Percentiles rank a stretch among this genome's conserved stretches.
phyloP scores from a whole-genome alignment of 2,329 filamentous ascomycete genomes.

The Calonectria crousiana region DNA sequence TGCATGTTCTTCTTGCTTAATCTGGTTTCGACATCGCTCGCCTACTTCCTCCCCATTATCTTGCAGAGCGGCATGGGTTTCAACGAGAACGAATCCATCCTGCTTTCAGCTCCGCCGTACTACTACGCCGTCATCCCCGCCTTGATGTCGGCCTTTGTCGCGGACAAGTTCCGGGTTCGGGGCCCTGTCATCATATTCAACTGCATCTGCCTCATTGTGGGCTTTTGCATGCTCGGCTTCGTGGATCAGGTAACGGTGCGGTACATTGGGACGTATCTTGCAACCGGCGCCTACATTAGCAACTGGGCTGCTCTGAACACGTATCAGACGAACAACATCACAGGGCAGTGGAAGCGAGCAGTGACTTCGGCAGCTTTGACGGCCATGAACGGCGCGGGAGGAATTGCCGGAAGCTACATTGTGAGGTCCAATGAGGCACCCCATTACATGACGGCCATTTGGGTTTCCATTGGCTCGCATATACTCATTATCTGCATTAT shows the following conservation, averaged over 20 bases:
- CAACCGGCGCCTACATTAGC: slow-evolving; percentile 17
- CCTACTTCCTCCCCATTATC: slow-evolving; percentile 20
- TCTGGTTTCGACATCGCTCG: slow-evolving; percentile 5
- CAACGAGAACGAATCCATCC: slow-evolving; percentile 7
- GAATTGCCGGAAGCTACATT: slow-evolving; percentile 16
- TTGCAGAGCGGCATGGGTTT: slow-evolving; percentile 19
- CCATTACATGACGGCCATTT: slow-evolving; percentile 7
- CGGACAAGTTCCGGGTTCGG: slow-evolving; percentile 1
- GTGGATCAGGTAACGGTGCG: slow-evolving; percentile 11
- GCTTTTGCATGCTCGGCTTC: slow-evolving; percentile 19
- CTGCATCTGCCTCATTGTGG: slow-evolving; percentile 11
- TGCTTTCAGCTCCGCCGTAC: slow-evolving; percentile 13
- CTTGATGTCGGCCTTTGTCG: background rate
- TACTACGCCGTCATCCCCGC: slow-evolving; percentile 13
- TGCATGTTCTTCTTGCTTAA: slow-evolving; percentile 18
- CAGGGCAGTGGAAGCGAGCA: slow-evolving; percentile 18
- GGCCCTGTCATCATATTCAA: slow-evolving; percentile 15
- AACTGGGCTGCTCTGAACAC: slow-evolving; percentile 16
- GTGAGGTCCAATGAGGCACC: slow-evolving; percentile 9
- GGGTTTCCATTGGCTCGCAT: slow-evolving; percentile 11
- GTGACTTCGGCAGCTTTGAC: slow-evolving; percentile 4
- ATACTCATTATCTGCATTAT: slow-evolving; percentile 1
- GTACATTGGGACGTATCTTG: slow-evolving; percentile 5
- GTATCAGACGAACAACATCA: slow-evolving; percentile 13
- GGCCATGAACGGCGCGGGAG: slow-evolving; percentile 5